A percentile compares a stretch with the other conserved stretches of the same genome.
These are phyloP conservation scores for Spinellus fusiger DNA, from an alignment of 192 early-diverging fungal species.

Conservation along the genomic window DNA sequence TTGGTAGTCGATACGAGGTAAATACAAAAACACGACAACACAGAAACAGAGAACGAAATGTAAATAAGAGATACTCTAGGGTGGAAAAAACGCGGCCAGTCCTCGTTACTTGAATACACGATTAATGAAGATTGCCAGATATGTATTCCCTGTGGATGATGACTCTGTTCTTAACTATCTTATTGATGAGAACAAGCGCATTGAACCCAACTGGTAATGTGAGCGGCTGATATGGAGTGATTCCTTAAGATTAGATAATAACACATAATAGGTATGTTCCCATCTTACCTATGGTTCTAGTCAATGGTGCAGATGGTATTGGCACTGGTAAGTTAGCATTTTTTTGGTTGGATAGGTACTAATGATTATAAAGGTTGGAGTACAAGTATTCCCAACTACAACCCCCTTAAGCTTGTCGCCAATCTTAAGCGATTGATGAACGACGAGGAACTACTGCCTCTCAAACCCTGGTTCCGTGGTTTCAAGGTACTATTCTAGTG, in stretches of 20 bases:
- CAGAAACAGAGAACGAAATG: no score
- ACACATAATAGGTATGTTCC: conserved; percentile 88
- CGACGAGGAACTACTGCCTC: conserved; percentile 57
- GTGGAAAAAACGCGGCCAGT: conserved; percentile 93
- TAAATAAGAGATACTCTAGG: conserved; percentile 33
- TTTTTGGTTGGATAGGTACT: neutral
- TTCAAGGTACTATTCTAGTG: conserved; percentile 45
- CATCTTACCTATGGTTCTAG: conserved; percentile 87
- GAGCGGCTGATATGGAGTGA: neutral
- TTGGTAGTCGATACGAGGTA: conserved; percentile 80
- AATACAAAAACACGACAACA: no score
- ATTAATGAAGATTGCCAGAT: conserved; percentile 64
- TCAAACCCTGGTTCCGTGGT: conserved; percentile 94
- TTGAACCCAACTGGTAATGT: conserved; percentile 87
- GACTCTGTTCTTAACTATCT: conserved; percentile 77
- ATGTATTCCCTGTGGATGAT: conserved; percentile 75
- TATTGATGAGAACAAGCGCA: conserved; percentile 81
- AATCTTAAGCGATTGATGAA: conserved; percentile 81
- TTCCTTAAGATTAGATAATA: conserved; percentile 12
- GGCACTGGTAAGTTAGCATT: conserved; percentile 65
- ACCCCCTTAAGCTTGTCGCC: conserved; percentile 81
- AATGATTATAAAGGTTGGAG: conserved; percentile 49
- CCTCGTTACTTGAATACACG: conserved; percentile 95
- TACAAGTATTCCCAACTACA: conserved; percentile 77
- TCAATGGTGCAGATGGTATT: conserved; percentile 94